Evolutionary conservation across 1,139 yeast species (phyloP).

Genomic region (Blastobotrys proliferans): DNA sequence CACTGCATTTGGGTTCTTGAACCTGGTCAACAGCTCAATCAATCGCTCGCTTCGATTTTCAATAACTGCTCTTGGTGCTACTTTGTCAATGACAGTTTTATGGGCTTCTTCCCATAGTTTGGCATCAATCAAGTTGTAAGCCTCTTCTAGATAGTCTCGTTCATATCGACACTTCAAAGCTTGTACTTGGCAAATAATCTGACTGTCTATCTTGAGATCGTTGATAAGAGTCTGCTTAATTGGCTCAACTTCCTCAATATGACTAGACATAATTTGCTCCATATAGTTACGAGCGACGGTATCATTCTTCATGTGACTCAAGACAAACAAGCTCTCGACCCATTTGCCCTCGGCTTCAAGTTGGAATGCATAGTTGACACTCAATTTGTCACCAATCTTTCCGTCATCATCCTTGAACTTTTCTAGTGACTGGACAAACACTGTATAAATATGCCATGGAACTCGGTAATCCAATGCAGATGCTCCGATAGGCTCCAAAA

Average conservation of each 20-base stretch:
- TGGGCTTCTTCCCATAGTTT: slow-evolving; percentile 63
- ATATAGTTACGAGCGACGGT: slow-evolving; percentile 40
- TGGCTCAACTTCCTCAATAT: slow-evolving; percentile 42
- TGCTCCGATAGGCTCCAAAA: slow-evolving; percentile 18
- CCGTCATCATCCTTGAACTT: slow-evolving; percentile 19
- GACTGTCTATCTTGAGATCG: slow-evolving; percentile 33
- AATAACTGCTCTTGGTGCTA: slow-evolving; percentile 68
- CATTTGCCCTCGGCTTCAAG: slow-evolving; percentile 47
- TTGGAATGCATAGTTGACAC: slow-evolving; percentile 50
- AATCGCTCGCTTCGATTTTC: slow-evolving; percentile 40
- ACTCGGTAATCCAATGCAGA: slow-evolving; percentile 35
- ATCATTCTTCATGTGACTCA: slow-evolving; percentile 50
- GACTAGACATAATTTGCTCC: slow-evolving; percentile 44
- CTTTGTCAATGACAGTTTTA: slow-evolving; percentile 45
- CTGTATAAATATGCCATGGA: slow-evolving; percentile 55
- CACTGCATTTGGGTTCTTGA: slow-evolving; percentile 43
- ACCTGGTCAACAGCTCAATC: slow-evolving; percentile 40
- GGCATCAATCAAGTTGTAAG: slow-evolving; percentile 61
- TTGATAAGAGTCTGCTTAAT: slow-evolving; percentile 48
- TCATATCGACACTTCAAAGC: slow-evolving; percentile 39
- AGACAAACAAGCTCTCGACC: slow-evolving; percentile 60
- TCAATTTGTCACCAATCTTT: slow-evolving; percentile 42
- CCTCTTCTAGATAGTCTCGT: slow-evolving; percentile 58
- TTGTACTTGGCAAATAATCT: slow-evolving; percentile 25
- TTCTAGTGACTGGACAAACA: slow-evolving; percentile 33